phyloP scores from a whole-genome alignment of 345 rosid species.

The Murraya koenigii region DNA sequence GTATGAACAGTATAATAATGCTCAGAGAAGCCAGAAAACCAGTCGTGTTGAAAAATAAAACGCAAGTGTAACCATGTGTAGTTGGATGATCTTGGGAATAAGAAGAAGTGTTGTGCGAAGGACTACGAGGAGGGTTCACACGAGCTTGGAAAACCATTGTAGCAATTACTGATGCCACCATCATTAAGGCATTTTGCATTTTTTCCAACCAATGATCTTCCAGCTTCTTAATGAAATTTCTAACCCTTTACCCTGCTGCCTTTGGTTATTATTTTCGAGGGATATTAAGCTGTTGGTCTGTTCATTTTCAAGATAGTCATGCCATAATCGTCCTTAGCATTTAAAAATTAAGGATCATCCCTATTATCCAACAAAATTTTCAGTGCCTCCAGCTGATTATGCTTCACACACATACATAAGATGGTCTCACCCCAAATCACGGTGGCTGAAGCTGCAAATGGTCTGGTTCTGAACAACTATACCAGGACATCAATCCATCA shows the following conservation, averaged over 20 bases:
- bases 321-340: slow-evolving; percentile 5
- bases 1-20: slow-evolving; percentile 22
- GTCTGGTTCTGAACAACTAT: neutral
- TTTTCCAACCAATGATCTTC: neutral
- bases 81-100: neutral
- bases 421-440: slow-evolving; percentile 9
- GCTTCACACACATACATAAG: neutral
- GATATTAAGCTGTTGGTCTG: neutral
- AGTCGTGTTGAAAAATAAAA: slow-evolving; percentile 2
- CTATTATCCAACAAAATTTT: neutral
- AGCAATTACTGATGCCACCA: slow-evolving; percentile 33
- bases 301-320: neutral
- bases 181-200: slow-evolving; percentile 18
- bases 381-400: neutral
- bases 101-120: slow-evolving; percentile 1
- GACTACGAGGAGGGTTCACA: slow-evolving; percentile 23
- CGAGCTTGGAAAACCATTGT: slow-evolving; percentile 34
- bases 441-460: neutral
- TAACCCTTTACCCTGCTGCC: neutral
- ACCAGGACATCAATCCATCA: neutral
- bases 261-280: neutral
- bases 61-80: neutral
- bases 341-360: neutral
- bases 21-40: slow-evolving; percentile 25
- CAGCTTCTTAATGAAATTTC: neutral